Conservation (phyloP, 2,329 filamentous ascomycete genomes). For the Emergomyces orientalis region DNA sequence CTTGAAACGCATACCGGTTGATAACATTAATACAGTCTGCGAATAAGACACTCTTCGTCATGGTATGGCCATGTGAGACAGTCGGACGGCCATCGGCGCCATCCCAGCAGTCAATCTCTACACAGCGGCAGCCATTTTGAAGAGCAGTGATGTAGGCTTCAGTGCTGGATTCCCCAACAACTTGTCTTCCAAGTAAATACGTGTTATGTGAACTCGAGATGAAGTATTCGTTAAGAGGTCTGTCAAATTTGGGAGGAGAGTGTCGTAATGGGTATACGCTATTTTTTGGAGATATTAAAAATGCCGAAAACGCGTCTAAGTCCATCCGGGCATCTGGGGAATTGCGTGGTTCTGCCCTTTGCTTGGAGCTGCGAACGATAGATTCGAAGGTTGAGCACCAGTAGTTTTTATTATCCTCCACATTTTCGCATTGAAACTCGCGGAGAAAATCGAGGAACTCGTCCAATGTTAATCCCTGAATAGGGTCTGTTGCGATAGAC, state of each 20-base stretch:
- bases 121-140: conserved; percentile 80
- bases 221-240: conserved; percentile 91
- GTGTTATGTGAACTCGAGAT: conserved; percentile 99
- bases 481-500: conserved; percentile 48
- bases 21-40: conserved; percentile 86
- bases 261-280: conserved; percentile 54
- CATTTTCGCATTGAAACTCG: conserved; percentile 64
- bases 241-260: conserved; percentile 58
- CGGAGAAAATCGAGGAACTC: conserved; percentile 71
- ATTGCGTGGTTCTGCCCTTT: conserved; percentile 40
- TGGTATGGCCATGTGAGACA: conserved; percentile 81
- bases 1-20: conserved; percentile 85
- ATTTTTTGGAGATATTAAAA: conserved; percentile 66
- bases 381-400: conserved; percentile 68
- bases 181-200: conserved; percentile 83
- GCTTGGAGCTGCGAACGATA: conserved; percentile 53
- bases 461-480: conserved; percentile 56
- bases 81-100: conserved; percentile 77
- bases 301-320: conserved; percentile 67
- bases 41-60: conserved; percentile 84
- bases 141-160: conserved; percentile 90
- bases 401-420: conserved; percentile 52
- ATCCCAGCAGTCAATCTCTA: conserved; percentile 98
- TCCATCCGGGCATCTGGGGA: conserved; percentile 53
- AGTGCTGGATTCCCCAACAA: conserved; percentile 80